Percentiles rank a stretch among this genome's conserved stretches.
These are phyloP conservation scores for Daldinia sp. DNA, from an alignment of 2,329 filamentous ascomycete genomes.

Conservation along the genomic window DNA sequence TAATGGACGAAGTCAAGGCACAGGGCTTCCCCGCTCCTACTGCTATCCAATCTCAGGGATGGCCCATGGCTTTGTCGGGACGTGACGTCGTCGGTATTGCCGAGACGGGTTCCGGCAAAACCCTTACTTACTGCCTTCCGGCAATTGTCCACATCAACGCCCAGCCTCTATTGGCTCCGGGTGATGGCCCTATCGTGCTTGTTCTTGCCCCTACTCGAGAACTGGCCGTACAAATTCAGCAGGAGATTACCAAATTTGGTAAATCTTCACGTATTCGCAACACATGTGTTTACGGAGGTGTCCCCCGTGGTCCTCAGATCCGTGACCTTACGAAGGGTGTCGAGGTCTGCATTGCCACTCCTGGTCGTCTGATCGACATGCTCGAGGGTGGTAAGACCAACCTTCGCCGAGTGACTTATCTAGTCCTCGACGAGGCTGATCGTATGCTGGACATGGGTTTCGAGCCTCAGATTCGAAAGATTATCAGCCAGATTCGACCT, in stretches of 20 bases:
- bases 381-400: constrained; percentile 98
- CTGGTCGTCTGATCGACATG: constrained; percentile 98
- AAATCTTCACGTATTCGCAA: constrained; percentile 98
- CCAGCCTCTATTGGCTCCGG: constrained; percentile 92
- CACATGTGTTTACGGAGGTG: constrained; percentile 98
- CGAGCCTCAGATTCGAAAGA: constrained; percentile 99
- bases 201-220: constrained; percentile 97
- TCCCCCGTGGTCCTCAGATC: constrained; percentile 97
- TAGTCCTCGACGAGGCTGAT: constrained; percentile 98
- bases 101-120: constrained; percentile 99
- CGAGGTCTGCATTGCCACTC: constrained; percentile 98
- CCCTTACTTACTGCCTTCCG: constrained; percentile 95
- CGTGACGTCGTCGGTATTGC: constrained; percentile 99
- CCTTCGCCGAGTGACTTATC: constrained; percentile 95
- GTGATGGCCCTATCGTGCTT: constrained; percentile 95
- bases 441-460: constrained; percentile 99
- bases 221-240: constrained; percentile 97
- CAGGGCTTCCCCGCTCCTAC: constrained; percentile 95
- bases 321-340: constrained; percentile 94
- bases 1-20: constrained; percentile 98
- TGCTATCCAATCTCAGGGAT: constrained; percentile 97
- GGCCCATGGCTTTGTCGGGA: constrained; percentile 98
- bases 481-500: constrained; percentile 95
- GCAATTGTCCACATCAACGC: constrained; percentile 99
- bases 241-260: constrained; percentile 98